Evolutionary conservation across 345 rosid species (phyloP), one percentile per base, ranked within the genome.

Genomic region (Boechera stricta): DNA sequence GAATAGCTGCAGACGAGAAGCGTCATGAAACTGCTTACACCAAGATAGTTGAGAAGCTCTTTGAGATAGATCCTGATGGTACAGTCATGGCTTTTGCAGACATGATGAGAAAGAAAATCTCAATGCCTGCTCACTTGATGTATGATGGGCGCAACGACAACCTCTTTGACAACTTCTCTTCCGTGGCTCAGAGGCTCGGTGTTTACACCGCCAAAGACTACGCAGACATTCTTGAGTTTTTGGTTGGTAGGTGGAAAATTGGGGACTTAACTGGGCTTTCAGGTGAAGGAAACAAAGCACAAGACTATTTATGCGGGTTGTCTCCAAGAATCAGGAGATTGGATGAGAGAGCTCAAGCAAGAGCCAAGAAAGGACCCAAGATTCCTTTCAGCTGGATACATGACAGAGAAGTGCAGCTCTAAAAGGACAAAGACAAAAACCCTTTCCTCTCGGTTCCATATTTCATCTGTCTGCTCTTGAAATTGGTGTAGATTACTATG

Each of bases 81-180:
- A 82, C 94, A 0, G 87, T 94, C 57, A 4, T 78, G 68, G 87
- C 94, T 15, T 85, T 94, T 69, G 89, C 98, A 15, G 95, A 92
- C 83, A 92, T 94, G 97, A 91, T 94, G 98, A 88, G 86, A 82
- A 91, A 95, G 89, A 95, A 89, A 75, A 89, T 95, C 70, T 80
- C 98, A 0, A 95, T 95, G 99, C 99, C 99, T 0, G 98, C 98
- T 31, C 98, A 94, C 79, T 69, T 94, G 85, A 91, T 94, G 97
- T 89, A 85, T 2, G 98, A 94, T 48, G 97, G 98, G 6, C 80
- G 75, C 0, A 88, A 92, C 0, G 86, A 90, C 51, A 81, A 86
- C 57, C 90, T 94, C 38, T 94, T 91, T 28, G 92, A 90, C 7
- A 79, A 94, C 84, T 94, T 83, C 76, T 89, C 97, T 0, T 82